A percentile compares a stretch with the other conserved stretches of the same genome.
phyloP scores from a whole-genome alignment of 352 stramenopile species.

The Phytophthora agathidicida region DNA sequence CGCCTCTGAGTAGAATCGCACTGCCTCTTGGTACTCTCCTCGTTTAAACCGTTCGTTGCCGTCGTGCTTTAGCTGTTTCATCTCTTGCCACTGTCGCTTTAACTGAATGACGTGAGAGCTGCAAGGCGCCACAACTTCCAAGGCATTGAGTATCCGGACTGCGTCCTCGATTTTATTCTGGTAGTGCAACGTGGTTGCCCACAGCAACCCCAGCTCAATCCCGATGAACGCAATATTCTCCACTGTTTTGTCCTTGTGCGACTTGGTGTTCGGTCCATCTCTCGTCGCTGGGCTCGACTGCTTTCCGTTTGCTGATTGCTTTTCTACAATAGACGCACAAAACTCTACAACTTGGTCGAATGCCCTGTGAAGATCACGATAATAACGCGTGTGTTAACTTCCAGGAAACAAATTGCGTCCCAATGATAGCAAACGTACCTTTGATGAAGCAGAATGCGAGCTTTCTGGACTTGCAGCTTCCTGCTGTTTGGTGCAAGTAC shows the following conservation, averaged over 20 bases:
- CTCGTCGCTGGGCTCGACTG: neutral
- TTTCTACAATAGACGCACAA: constrained; percentile 56
- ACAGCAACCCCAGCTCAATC: constrained; percentile 67
- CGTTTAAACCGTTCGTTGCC: constrained; percentile 75
- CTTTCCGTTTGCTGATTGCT: constrained; percentile 41
- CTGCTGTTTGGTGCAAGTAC: constrained; percentile 54
- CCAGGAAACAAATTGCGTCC: neutral
- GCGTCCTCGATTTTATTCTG: constrained; percentile 73
- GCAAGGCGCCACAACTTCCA: constrained; percentile 70
- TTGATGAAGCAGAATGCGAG: constrained; percentile 62
- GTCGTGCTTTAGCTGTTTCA: constrained; percentile 71
- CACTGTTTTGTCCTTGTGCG: constrained; percentile 25
- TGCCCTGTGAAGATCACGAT: constrained; percentile 42
- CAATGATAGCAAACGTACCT: constrained; percentile 44
- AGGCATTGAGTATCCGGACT: constrained; percentile 50
- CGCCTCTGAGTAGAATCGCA: constrained; percentile 69
- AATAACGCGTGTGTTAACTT: constrained; percentile 1
- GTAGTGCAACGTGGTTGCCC: constrained; percentile 71
- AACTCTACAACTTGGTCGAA: constrained; percentile 58
- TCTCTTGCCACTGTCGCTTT: constrained; percentile 66
- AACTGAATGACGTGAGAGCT: constrained; percentile 76
- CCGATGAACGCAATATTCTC: constrained; percentile 58
- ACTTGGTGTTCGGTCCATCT: constrained; percentile 8
- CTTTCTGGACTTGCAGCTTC: constrained; percentile 70
- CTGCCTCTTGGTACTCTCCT: constrained; percentile 56